phyloP scores from a whole-genome alignment of 2,329 filamentous ascomycete genomes.

The Beauveria australis region DNA sequence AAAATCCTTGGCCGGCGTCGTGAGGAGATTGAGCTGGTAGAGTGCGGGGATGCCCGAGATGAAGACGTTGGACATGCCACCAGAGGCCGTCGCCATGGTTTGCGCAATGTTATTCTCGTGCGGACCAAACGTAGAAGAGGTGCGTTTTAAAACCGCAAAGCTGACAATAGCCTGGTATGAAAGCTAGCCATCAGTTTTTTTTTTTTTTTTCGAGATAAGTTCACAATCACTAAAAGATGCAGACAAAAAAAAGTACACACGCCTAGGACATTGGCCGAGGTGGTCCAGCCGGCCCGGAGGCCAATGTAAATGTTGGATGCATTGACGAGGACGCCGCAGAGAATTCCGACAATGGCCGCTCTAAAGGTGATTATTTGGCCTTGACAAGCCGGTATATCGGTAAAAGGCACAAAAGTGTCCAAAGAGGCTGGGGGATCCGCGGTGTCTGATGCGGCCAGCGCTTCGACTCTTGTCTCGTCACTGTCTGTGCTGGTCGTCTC shows the following conservation, averaged over 20 bases:
- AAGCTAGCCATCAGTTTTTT: background rate
- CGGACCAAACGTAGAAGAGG: constrained; percentile 3
- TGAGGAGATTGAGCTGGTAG: constrained; percentile 11
- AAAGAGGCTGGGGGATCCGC: background rate
- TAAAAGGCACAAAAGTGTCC: background rate
- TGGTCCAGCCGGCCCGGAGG: constrained; percentile 6
- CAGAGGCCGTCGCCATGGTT: constrained; percentile 8
- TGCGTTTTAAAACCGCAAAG: constrained; percentile 1
- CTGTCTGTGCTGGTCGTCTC: background rate
- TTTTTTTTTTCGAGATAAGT: too few species aligned
- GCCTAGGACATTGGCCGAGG: constrained; percentile 2
- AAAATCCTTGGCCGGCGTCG: constrained; percentile 5
- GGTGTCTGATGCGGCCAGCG: background rate
- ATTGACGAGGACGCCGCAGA: constrained; percentile 5
- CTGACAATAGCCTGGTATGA: background rate
- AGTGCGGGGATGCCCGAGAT: constrained; percentile 13
- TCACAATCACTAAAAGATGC: background rate
- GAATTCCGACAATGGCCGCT: background rate
- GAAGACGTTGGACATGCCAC: constrained; percentile 11
- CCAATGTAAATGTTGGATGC: constrained; percentile 10
- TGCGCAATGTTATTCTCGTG: constrained; percentile 13
- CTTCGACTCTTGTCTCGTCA: background rate
- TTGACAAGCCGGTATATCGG: background rate
- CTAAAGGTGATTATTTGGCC: background rate
- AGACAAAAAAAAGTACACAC: background rate